A percentile compares a stretch with the other conserved stretches of the same genome.
These are phyloP conservation scores for Bruguiera sexangula DNA, from an alignment of 345 rosid genomes.

Conservation along the genomic window DNA sequence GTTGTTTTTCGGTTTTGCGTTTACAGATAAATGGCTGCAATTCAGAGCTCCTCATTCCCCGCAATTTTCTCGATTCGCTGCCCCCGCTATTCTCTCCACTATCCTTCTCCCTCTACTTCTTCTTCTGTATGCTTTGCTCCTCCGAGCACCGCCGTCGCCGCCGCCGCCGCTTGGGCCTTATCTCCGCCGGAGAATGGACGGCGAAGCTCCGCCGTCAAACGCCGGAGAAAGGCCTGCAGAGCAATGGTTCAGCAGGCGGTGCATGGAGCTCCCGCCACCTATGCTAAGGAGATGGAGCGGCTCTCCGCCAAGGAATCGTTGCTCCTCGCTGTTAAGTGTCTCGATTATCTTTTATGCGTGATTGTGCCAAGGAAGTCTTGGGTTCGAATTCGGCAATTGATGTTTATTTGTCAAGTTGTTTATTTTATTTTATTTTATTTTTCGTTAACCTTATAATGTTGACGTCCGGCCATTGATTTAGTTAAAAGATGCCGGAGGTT, in stretches of 20 bases:
- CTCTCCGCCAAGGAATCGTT: constrained; percentile 97
- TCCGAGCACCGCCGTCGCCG: not conserved
- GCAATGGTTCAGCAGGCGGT: constrained; percentile 72
- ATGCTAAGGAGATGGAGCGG: constrained; percentile 95
- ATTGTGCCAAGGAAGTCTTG: not conserved
- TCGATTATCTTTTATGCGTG: not conserved
- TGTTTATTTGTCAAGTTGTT: not conserved
- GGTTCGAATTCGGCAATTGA: not conserved
- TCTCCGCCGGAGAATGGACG: not conserved
- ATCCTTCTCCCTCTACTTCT: not conserved
- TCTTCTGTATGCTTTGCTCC: no score
- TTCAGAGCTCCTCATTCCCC: no score
- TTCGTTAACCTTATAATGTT: not conserved
- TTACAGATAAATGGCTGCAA: no score
- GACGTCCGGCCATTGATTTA: constrained; percentile 19
- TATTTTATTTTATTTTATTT: not conserved
- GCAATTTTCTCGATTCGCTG: no score
- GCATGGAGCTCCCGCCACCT: constrained; percentile 66
- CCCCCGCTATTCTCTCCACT: not conserved
- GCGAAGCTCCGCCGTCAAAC: not conserved
- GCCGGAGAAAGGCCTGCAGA: constrained; percentile 19
- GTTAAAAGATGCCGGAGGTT: constrained; percentile 95
- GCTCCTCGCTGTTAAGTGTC: constrained; percentile 67
- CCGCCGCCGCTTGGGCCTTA: not conserved
- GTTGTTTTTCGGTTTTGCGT: no score